These are phyloP conservation scores for Termitomyces sp. DNA, from an alignment of 768 basidiomycete genomes.

Conservation along the genomic window DNA sequence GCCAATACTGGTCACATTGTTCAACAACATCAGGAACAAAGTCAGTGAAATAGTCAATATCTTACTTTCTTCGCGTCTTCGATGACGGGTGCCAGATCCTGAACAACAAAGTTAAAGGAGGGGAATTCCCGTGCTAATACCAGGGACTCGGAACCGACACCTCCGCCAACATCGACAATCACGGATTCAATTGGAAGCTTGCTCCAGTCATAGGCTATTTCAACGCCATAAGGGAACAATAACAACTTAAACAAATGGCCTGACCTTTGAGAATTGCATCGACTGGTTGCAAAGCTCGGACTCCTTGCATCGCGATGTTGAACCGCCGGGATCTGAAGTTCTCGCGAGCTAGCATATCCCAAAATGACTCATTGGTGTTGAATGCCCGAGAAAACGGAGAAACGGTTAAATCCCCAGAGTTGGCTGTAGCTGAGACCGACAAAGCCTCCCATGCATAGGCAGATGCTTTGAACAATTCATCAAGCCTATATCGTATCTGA, in stretches of 20 bases:
- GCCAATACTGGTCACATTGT: background rate
- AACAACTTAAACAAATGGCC: background rate
- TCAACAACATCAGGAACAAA: background rate
- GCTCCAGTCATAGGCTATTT: slow-evolving; percentile 9
- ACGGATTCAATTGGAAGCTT: slow-evolving; percentile 7
- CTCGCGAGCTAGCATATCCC: slow-evolving; percentile 22
- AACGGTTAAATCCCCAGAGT: slow-evolving; percentile 19
- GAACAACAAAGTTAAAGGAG: slow-evolving; percentile 27
- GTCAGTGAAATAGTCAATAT: no score
- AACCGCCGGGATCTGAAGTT: no score
- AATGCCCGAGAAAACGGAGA: slow-evolving; percentile 25
- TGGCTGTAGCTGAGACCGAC: slow-evolving; percentile 23
- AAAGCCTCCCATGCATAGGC: slow-evolving; percentile 5
- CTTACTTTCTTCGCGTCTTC: slow-evolving; percentile 21
- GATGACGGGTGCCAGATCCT: slow-evolving; percentile 25
- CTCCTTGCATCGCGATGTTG: slow-evolving; percentile 7
- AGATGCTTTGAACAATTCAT: background rate
- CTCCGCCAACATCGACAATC: slow-evolving; percentile 3
- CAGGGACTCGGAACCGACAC: slow-evolving; percentile 28
- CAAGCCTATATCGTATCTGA: no score
- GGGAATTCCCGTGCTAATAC: slow-evolving; percentile 27
- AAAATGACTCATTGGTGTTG: slow-evolving; percentile 22
- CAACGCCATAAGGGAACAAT: background rate
- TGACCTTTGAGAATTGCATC: slow-evolving; percentile 21
- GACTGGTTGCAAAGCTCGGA: slow-evolving; percentile 22